Percentiles rank a stretch among this genome's conserved stretches.
Evolutionary conservation across 2,329 filamentous ascomycete genomes (phyloP).

Genomic region (Paracorniculantispora psalliotae): DNA sequence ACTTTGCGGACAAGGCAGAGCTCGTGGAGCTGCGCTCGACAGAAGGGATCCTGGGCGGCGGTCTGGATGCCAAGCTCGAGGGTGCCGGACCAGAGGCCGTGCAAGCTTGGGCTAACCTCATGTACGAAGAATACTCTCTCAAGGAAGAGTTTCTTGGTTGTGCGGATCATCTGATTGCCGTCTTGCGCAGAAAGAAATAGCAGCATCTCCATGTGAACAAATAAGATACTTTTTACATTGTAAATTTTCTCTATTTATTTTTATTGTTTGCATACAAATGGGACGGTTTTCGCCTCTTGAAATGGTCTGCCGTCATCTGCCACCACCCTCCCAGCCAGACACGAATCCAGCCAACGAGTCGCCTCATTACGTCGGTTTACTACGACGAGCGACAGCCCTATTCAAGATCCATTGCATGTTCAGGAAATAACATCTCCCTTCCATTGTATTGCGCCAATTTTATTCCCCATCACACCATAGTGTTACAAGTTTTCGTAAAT

Average conservation of each 20-base stretch:
- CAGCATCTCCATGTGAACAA: neutral
- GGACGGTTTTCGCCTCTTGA: conserved; percentile 7
- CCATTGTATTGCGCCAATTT: conserved; percentile 14
- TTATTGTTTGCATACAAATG: conserved; percentile 13
- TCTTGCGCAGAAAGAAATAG: neutral
- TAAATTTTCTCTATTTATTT: conserved; percentile 13
- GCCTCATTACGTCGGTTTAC: conserved; percentile 4
- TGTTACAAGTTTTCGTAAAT: conserved; percentile 15
- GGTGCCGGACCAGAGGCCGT: neutral
- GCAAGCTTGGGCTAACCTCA: conserved; percentile 9
- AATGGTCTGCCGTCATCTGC: neutral
- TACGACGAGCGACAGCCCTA: neutral
- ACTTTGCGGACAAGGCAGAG: conserved; percentile 13
- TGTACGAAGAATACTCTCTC: conserved; percentile 13
- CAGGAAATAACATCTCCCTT: conserved; percentile 7
- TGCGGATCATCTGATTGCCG: conserved; percentile 13
- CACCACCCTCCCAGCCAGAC: conserved; percentile 2
- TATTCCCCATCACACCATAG: conserved; percentile 13
- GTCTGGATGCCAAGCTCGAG: conserved; percentile 14
- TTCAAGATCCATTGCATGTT: conserved; percentile 1
- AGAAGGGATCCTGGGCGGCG: conserved; percentile 16
- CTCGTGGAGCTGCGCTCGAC: conserved; percentile 14
- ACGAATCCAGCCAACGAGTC: neutral
- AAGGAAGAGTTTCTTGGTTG: conserved; percentile 14
- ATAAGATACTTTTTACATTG: neutral